Base-by-base conservation (phyloP, 495 filamentous ascomycete species). In the Penicillium simplicissimum region DNA sequence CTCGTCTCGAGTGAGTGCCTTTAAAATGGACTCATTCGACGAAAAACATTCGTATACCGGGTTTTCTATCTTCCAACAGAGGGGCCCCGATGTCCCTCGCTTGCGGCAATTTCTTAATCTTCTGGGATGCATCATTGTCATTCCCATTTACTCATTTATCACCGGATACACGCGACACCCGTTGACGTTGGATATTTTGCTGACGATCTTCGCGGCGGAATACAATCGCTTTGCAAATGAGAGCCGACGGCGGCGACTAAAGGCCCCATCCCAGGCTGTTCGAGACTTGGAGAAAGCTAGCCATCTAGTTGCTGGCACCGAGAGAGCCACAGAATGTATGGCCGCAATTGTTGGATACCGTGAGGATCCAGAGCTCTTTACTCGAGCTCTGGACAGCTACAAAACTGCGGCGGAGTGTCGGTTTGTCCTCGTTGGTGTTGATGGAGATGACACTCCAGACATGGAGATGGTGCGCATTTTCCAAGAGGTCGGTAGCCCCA, bases 381-480 rank as follows among this genome's bases (percentile, higher is more conserved):
- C 56, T 33, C 65, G 69, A 15, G 71, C 70, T 15, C 57, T 75
- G 57, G 63, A 71, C n/a, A 75, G 72, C 53, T 75, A 75, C 56
- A 65, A 58, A 17, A 48, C 40, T 17, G 60, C 70, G 0, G 54
- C 66, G 7, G 70, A 67, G 14, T 67, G 69, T 15, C 68, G 71
- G 1, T 70, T 75, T 25, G 55, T 71, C 37, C 68, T 75, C 1
- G 65, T 71, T 8, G 70, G 72, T 1, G 65, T 75, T 25, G 72
- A 75, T 60, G 72, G 72, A 0, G 66, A 75, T 43, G 60, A 64
- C 10, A 63, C 42, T 5, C 63, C 63, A 3, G 72, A 75, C 49
- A 69, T 68, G 67, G 72, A 75, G 36, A 75, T 75, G 72, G 68
- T 71, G 15, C 55, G 54, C 1, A 69, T 75, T n/a, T 72, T 71